phyloP scores from a whole-genome alignment of 176 grass and related monocot species.

The Carex cristatella region DNA sequence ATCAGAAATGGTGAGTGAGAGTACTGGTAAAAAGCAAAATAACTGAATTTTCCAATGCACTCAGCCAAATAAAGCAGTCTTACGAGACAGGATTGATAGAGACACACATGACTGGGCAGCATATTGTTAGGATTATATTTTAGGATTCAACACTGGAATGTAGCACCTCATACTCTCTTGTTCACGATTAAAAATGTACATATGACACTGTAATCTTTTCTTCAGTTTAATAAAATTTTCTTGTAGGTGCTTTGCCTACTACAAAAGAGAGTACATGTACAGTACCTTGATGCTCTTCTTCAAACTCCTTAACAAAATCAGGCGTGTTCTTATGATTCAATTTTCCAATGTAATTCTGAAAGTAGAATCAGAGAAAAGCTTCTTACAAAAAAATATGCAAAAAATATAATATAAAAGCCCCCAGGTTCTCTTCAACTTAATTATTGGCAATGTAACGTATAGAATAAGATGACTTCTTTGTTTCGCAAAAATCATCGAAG shows the following conservation, averaged over 20 bases:
- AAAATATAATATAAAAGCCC: background rate
- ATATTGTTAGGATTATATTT: background rate
- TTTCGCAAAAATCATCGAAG: background rate
- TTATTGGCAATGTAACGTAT: background rate
- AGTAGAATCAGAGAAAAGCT: background rate
- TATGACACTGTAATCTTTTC: background rate
- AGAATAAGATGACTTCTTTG: background rate
- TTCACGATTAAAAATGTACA: background rate
- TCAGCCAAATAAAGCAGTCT: background rate
- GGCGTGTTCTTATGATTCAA: slow-evolving; percentile 86
- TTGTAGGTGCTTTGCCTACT: background rate
- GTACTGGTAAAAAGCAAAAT: background rate
- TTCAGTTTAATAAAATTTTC: background rate
- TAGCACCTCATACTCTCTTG: background rate
- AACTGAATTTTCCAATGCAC: background rate
- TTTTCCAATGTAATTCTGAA: slow-evolving; percentile 84
- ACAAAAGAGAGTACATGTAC: background rate
- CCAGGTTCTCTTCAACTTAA: background rate
- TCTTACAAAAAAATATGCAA: background rate
- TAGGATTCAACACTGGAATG: background rate
- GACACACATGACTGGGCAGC: background rate
- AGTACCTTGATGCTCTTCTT: slow-evolving; percentile 91
- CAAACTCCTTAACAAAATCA: slow-evolving; percentile 78
- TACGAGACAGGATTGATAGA: no score
- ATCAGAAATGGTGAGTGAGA: background rate